phyloP scores from a whole-genome alignment of 2,329 filamentous ascomycete genomes.

The Ceratocystis diversiconidia region DNA sequence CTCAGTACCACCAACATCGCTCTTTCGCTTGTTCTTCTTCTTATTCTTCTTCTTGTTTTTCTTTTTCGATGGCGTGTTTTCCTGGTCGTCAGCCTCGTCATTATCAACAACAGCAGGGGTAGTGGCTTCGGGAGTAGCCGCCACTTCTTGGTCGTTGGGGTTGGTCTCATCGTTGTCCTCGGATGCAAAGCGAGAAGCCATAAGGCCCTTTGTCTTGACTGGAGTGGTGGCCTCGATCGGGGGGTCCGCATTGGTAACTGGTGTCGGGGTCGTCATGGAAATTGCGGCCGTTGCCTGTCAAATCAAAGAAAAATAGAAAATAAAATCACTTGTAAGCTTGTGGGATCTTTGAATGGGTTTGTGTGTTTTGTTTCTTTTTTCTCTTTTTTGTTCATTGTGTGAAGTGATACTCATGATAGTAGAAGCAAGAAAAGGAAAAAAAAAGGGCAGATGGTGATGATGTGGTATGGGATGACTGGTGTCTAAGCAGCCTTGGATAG shows the following conservation, averaged over 20 bases:
- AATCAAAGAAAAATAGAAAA: constrained; percentile 10
- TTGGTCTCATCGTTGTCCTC: constrained; percentile 20
- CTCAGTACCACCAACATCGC: constrained; percentile 21
- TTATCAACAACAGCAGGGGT: background rate
- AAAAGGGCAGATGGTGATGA: constrained; percentile 12
- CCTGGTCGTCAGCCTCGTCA: background rate
- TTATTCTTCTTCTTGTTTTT: constrained; percentile 16
- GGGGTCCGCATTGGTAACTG: background rate
- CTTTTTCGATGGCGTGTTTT: constrained; percentile 11
- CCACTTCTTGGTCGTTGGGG: constrained; percentile 24
- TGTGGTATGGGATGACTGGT: constrained; percentile 15
- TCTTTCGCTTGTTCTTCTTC: constrained; percentile 17
- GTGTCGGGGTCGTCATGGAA: constrained; percentile 13
- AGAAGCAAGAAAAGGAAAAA: constrained; percentile 1
- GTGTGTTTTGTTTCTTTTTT: constrained; percentile 5
- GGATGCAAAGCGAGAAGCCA: constrained; percentile 35
- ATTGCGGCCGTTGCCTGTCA: constrained; percentile 16
- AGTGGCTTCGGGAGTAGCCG: background rate
- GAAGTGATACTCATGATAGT: constrained; percentile 6
- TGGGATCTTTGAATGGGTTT: background rate
- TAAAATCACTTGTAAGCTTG: constrained; percentile 18
- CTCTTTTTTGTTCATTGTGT: constrained; percentile 7
- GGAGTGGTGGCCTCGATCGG: constrained; percentile 17
- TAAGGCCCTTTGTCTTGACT: constrained; percentile 36
- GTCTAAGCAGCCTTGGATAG: constrained; percentile 18